Evolutionary conservation across 2,329 filamentous ascomycete species (phyloP).

Genomic region (Scolecobasidium constrictum): DNA sequence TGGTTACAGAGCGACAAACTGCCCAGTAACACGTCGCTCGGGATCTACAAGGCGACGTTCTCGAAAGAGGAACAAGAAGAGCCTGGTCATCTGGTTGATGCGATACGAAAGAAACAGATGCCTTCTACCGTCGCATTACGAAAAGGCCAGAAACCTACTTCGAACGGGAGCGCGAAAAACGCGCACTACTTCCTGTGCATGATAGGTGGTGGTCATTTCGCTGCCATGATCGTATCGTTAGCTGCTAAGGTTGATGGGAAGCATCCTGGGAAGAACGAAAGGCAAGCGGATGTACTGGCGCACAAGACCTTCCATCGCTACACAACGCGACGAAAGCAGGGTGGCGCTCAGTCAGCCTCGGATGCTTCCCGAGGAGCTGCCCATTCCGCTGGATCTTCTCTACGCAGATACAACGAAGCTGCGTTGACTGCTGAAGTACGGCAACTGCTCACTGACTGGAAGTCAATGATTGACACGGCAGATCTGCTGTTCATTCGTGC

Average conservation of each 20-base stretch:
- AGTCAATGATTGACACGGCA: conserved; percentile 68
- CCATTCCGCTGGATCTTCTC: conserved; percentile 80
- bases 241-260: conserved; percentile 68
- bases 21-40: conserved; percentile 69
- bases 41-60: conserved; percentile 76
- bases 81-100: conserved; percentile 49
- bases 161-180: conserved; percentile 32
- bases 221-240: conserved; percentile 87
- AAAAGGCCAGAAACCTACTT: conserved; percentile 11
- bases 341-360: conserved; percentile 87
- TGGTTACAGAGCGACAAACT: conserved; percentile 76
- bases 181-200: conserved; percentile 95
- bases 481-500: conserved; percentile 84
- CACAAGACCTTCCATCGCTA: conserved; percentile 98
- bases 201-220: conserved; percentile 97
- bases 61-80: conserved; percentile 59
- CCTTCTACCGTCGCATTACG: conserved; percentile 42
- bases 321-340: conserved; percentile 90
- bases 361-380: conserved; percentile 90
- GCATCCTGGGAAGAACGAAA: conserved; percentile 59
- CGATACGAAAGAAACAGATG: conserved; percentile 67
- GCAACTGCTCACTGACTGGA: conserved; percentile 73
- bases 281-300: conserved; percentile 77
- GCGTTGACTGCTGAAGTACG: conserved; percentile 84
- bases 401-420: conserved; percentile 89